phyloP scores from a whole-genome alignment of 208 protist species.

The Leishmania lainsoni region DNA sequence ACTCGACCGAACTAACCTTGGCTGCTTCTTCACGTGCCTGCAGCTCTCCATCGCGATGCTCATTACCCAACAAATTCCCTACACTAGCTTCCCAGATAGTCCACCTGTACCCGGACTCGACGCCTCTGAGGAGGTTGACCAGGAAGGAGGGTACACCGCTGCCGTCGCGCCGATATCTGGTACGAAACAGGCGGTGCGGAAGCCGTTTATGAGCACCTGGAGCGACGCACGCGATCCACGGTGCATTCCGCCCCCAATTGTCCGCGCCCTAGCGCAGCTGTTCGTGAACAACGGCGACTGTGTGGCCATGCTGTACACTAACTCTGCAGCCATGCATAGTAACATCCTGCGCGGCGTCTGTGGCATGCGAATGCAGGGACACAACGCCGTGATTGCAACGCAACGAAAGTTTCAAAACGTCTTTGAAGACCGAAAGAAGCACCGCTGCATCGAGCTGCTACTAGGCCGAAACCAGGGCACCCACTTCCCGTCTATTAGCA shows the following conservation, averaged over 20 bases:
- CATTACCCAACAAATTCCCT: slow-evolving; percentile 58
- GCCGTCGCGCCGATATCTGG: slow-evolving; percentile 45
- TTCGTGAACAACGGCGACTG: slow-evolving; percentile 91
- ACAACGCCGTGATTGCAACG: slow-evolving; percentile 87
- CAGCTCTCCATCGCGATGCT: slow-evolving; percentile 85
- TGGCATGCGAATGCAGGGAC: slow-evolving; percentile 55
- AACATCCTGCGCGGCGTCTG: slow-evolving; percentile 85
- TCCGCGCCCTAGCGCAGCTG: slow-evolving; percentile 63
- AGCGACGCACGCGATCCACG: slow-evolving; percentile 62
- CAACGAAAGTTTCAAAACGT: slow-evolving; percentile 84
- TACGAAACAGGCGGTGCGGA: slow-evolving; percentile 43
- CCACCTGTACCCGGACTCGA: slow-evolving; percentile 52
- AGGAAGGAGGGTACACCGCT: slow-evolving; percentile 33
- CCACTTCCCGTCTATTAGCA: slow-evolving; percentile 77
- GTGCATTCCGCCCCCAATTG: slow-evolving; percentile 53
- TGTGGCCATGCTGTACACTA: slow-evolving; percentile 92
- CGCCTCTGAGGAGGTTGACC: slow-evolving; percentile 41
- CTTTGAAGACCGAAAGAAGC: slow-evolving; percentile 87
- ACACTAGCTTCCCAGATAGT: slow-evolving; percentile 52
- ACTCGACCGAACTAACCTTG: slow-evolving; percentile 94
- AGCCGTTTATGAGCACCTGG: slow-evolving; percentile 75
- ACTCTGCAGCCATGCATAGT: slow-evolving; percentile 92
- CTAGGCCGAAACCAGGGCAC: slow-evolving; percentile 70
- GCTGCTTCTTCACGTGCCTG: slow-evolving; percentile 90
- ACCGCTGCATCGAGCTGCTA: slow-evolving; percentile 74